Conservation (phyloP, 2,329 filamentous ascomycete genomes). For the Pestalotiopsis sp. region DNA sequence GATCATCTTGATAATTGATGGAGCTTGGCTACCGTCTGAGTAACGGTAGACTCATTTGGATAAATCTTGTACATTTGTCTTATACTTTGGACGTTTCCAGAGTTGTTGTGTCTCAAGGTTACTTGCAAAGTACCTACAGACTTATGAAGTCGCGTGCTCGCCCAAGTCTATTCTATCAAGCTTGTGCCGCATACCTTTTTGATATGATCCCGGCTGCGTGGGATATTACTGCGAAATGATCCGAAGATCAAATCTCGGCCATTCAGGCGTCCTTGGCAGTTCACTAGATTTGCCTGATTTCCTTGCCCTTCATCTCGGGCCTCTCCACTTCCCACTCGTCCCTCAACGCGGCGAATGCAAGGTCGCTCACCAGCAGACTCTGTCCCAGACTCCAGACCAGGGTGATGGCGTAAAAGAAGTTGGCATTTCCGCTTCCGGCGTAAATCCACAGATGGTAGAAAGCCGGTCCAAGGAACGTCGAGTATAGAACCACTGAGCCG, state of each 20-base stretch:
- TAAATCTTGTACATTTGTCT: too few relatives aligned
- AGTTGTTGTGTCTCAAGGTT: too few relatives aligned
- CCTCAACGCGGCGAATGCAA: conserved; percentile 82
- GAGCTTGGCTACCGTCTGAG: too few relatives aligned
- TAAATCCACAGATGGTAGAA: conserved; percentile 99
- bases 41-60: too few relatives aligned
- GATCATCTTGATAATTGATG: too few relatives aligned
- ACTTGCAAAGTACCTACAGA: too few relatives aligned
- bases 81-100: too few relatives aligned
- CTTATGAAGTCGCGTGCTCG: too few relatives aligned
- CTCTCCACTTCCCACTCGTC: conserved; percentile 94
- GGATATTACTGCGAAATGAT: neutral
- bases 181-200: too few relatives aligned
- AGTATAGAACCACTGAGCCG: conserved; percentile 81
- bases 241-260: neutral
- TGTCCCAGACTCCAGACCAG: conserved; percentile 95
- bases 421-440: conserved; percentile 94
- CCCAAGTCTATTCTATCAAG: too few relatives aligned
- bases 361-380: conserved; percentile 83
- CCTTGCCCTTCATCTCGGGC: conserved; percentile 87
- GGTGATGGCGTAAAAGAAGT: conserved; percentile 99
- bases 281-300: conserved; percentile 79
- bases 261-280: neutral
- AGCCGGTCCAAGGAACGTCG: conserved; percentile 84
- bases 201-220: too few relatives aligned